A percentile compares a stretch with the other conserved stretches of the same genome.
phyloP scores from a whole-genome alignment of 1,139 yeast genomes.

The Arxiozyma heterogenica region DNA sequence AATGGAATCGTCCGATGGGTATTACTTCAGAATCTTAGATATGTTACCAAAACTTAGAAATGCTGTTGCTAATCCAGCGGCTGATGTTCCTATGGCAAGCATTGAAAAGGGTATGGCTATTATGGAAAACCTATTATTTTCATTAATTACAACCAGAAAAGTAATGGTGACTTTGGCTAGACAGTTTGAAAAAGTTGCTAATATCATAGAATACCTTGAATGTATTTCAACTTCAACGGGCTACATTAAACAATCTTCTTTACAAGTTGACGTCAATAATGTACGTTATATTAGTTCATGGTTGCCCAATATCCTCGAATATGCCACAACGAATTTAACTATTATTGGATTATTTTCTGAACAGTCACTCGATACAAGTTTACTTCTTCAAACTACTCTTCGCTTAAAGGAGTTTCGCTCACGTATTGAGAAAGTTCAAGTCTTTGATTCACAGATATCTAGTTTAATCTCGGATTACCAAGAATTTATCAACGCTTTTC shows the following conservation, averaged over 20 bases:
- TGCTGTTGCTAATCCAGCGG: slow-evolving; percentile 50
- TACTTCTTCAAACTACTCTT: slow-evolving; percentile 16
- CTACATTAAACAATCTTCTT: slow-evolving; percentile 10
- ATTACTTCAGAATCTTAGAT: slow-evolving; percentile 66
- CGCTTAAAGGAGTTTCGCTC: slow-evolving; percentile 10
- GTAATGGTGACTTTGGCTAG: slow-evolving; percentile 36
- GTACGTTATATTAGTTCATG: slow-evolving; percentile 27
- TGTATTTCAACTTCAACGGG: slow-evolving; percentile 14
- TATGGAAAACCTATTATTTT: slow-evolving; percentile 61
- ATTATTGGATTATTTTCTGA: slow-evolving; percentile 2
- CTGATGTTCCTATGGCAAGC: slow-evolving; percentile 70
- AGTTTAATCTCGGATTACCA: slow-evolving; percentile 24
- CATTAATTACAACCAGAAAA: slow-evolving; percentile 41
- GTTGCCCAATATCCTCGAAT: slow-evolving; percentile 45
- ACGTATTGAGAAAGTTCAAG: slow-evolving; percentile 10
- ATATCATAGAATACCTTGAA: slow-evolving; percentile 18
- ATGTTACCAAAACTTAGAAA: slow-evolving; percentile 70
- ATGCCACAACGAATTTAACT: slow-evolving; percentile 30
- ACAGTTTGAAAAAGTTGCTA: slow-evolving; percentile 16
- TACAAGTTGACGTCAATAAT: slow-evolving; percentile 5
- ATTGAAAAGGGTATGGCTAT: slow-evolving; percentile 71
- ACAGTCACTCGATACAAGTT: slow-evolving; percentile 12
- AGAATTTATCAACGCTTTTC: slow-evolving; percentile 17
- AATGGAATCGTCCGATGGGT: slow-evolving; percentile 45
- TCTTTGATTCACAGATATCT: slow-evolving; percentile 15